Evolutionary conservation across 2,329 filamentous ascomycete species (phyloP).

Genomic region (Apiospora koreana): DNA sequence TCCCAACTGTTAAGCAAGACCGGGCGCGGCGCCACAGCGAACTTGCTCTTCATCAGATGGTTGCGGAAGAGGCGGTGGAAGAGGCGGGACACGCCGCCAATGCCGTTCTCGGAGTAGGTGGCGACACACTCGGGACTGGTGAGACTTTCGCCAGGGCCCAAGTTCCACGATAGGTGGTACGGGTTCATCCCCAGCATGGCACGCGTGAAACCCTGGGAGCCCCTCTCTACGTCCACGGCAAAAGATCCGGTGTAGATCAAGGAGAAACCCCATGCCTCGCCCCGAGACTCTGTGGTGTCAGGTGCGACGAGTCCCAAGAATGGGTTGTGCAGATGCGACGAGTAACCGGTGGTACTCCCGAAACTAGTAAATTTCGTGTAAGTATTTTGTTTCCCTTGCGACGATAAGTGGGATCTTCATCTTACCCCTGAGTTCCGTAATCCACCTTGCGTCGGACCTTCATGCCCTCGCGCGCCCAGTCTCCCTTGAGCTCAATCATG

Average conservation of each 20-base stretch:
- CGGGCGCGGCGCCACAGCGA: slow-evolving; percentile 52
- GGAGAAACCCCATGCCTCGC: slow-evolving; percentile 66
- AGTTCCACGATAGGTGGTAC: slow-evolving; percentile 58
- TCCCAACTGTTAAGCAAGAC: slow-evolving; percentile 68
- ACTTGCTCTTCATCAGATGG: slow-evolving; percentile 60
- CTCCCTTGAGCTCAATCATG: slow-evolving; percentile 62
- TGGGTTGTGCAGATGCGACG: slow-evolving; percentile 65
- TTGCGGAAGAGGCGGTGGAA: slow-evolving; percentile 63
- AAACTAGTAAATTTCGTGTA: slow-evolving; percentile 46
- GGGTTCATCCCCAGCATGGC: slow-evolving; percentile 63
- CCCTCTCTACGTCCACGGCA: slow-evolving; percentile 60
- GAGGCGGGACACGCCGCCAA: slow-evolving; percentile 63
- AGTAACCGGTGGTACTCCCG: slow-evolving; percentile 61
- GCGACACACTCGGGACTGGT: slow-evolving; percentile 64
- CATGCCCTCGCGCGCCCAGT: slow-evolving; percentile 62
- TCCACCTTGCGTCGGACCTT: slow-evolving; percentile 56
- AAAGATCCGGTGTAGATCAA: slow-evolving; percentile 67
- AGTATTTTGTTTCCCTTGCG: slow-evolving; percentile 4
- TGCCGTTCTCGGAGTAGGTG: slow-evolving; percentile 58
- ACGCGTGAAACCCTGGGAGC: slow-evolving; percentile 62
- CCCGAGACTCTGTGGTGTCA: slow-evolving; percentile 59
- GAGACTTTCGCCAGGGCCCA: slow-evolving; percentile 57
- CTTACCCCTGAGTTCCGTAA: slow-evolving; percentile 56
- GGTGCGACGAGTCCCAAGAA: slow-evolving; percentile 60
- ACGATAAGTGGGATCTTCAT: no score